phyloP scores from a whole-genome alignment of 2,329 filamentous ascomycete species.

The Trichophyton schoenleinii region DNA sequence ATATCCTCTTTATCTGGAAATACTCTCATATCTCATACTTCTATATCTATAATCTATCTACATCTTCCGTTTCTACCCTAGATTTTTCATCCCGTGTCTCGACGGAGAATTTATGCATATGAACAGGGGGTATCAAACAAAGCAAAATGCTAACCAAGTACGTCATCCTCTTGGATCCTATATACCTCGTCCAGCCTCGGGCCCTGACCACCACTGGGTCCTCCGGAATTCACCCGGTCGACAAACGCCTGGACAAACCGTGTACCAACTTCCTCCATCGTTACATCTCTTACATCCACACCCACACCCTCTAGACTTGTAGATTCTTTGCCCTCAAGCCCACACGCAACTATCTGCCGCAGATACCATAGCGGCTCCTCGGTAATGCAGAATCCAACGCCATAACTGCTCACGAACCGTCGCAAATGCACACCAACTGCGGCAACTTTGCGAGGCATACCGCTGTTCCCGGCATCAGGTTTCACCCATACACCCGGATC shows the following conservation, averaged over 20 bases:
- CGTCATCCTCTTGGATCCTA: slow-evolving; percentile 24
- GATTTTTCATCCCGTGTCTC: neutral
- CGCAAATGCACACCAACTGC: slow-evolving; percentile 86
- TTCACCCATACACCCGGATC: slow-evolving; percentile 76
- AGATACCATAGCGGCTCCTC: slow-evolving; percentile 52
- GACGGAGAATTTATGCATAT: neutral
- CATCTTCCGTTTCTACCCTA: neutral
- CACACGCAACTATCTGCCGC: slow-evolving; percentile 76
- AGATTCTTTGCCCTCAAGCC: slow-evolving; percentile 63
- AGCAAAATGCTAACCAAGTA: slow-evolving; percentile 11
- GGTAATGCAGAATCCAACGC: slow-evolving; percentile 54
- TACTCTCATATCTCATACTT: neutral
- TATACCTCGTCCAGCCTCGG: slow-evolving; percentile 32
- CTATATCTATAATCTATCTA: neutral
- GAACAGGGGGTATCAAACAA: neutral
- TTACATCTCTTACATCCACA: slow-evolving; percentile 15
- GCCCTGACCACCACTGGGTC: slow-evolving; percentile 18
- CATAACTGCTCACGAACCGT: slow-evolving; percentile 70
- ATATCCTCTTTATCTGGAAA: neutral
- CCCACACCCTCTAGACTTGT: slow-evolving; percentile 57
- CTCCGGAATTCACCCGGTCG: slow-evolving; percentile 25
- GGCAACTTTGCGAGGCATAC: slow-evolving; percentile 57
- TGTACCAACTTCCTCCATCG: slow-evolving; percentile 28
- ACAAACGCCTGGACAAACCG: slow-evolving; percentile 30
- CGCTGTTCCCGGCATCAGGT: slow-evolving; percentile 3